phyloP scores from a whole-genome alignment of 2,329 filamentous ascomycete species.

The Ophiostoma triangulosporum region DNA sequence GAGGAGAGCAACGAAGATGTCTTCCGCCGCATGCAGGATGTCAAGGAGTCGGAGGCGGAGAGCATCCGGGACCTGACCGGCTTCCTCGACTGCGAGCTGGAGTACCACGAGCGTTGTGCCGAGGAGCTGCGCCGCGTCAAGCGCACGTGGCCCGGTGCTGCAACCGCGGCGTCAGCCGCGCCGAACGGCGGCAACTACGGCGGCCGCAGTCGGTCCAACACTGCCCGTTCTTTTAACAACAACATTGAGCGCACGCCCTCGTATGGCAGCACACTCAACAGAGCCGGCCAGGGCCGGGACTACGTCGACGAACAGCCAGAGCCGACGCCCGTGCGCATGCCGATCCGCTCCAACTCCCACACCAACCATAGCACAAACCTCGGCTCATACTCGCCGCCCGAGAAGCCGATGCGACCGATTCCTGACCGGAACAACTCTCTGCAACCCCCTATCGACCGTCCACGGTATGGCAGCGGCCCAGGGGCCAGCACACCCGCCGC shows the following conservation, averaged over 20 bases:
- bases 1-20: constrained; percentile 93
- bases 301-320: constrained; percentile 22
- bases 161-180: constrained; percentile 10
- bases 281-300: constrained; percentile 20
- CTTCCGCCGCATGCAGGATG: constrained; percentile 83
- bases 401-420: constrained; percentile 24
- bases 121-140: constrained; percentile 57
- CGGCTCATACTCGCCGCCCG: constrained; percentile 15
- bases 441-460: constrained; percentile 16
- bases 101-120: constrained; percentile 80
- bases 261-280: constrained; percentile 21
- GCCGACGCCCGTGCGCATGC: constrained; percentile 27
- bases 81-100: constrained; percentile 79
- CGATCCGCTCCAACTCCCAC: constrained; percentile 27
- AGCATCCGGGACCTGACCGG: constrained; percentile 64
- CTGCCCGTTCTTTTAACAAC: constrained; percentile 28
- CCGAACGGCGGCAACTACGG: constrained; percentile 12
- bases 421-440: constrained; percentile 26
- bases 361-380: constrained; percentile 12
- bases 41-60: constrained; percentile 81
- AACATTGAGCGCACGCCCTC: constrained; percentile 14
- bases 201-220: constrained; percentile 33
- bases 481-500: neutral
- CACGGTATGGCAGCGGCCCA: neutral
- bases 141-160: constrained; percentile 27